Percentiles rank a stretch among this genome's conserved stretches.
These are phyloP conservation scores for Colletotrichum falcatum DNA, from an alignment of 2,329 filamentous ascomycete species.

Conservation along the genomic window DNA sequence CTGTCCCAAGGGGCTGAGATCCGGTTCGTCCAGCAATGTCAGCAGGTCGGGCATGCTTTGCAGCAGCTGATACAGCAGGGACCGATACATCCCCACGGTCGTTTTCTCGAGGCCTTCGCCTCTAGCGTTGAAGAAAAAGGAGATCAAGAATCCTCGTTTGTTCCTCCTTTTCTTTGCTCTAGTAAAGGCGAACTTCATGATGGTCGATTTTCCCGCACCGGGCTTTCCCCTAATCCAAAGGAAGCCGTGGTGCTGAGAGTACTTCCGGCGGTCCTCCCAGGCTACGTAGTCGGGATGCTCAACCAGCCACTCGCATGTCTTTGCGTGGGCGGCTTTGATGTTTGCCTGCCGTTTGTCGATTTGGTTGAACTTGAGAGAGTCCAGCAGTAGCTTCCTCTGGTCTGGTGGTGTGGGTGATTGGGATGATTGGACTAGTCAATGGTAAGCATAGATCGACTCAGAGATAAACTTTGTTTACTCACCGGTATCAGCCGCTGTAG, in stretches of 20 bases:
- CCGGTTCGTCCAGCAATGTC: conserved; percentile 17
- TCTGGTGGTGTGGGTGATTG: background rate
- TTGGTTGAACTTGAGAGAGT: background rate
- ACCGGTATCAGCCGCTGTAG: background rate
- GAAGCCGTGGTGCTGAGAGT: conserved; percentile 13
- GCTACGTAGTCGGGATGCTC: background rate
- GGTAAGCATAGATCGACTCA: background rate
- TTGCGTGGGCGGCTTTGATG: background rate
- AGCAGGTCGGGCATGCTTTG: background rate
- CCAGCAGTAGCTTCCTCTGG: background rate
- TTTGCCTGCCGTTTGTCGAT: background rate
- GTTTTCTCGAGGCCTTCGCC: conserved; percentile 35
- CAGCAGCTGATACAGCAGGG: conserved; percentile 25
- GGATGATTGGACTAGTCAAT: background rate
- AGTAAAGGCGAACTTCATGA: background rate
- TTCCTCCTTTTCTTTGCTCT: background rate
- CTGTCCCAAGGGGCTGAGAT: background rate
- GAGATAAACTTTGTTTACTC: background rate
- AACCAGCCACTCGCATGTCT: background rate
- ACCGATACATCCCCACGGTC: conserved; percentile 30
- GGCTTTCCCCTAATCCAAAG: conserved; percentile 20
- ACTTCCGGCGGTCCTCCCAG: background rate
- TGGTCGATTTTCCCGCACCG: conserved; percentile 16
- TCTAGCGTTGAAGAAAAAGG: conserved; percentile 40
- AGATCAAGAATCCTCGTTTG: background rate